Percentiles rank a stretch among this genome's conserved stretches.
These are phyloP conservation scores for Fraxinus velutina DNA, from an alignment of 305 asterid species.

Conservation along the genomic window DNA sequence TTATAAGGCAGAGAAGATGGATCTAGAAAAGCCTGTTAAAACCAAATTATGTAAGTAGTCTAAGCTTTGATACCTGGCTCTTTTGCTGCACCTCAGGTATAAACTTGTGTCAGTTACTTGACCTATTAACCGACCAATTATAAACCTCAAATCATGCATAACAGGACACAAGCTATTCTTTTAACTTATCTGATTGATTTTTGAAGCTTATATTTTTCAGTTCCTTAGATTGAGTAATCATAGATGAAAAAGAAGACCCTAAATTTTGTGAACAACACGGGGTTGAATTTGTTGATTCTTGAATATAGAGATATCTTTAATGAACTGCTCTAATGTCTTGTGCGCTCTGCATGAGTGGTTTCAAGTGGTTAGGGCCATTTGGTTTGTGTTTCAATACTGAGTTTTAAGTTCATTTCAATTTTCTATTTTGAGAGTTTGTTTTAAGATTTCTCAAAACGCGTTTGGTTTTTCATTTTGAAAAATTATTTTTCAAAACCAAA, in stretches of 20 bases:
- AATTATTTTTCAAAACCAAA: background rate
- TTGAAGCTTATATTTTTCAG: background rate
- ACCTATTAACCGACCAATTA: background rate
- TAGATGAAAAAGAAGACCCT: background rate
- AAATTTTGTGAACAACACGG: background rate
- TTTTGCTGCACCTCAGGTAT: background rate
- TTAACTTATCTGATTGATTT: background rate
- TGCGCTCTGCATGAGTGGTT: background rate
- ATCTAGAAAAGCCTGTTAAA: background rate
- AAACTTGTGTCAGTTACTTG: background rate
- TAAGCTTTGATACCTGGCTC: background rate
- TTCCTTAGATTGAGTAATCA: background rate
- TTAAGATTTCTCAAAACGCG: no score
- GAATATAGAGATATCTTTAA: background rate
- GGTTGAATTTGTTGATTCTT: background rate
- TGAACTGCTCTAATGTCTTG: background rate
- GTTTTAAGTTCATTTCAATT: background rate
- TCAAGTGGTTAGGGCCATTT: background rate
- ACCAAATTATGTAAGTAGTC: background rate
- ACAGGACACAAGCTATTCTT: background rate
- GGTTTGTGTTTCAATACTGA: background rate
- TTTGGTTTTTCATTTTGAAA: background rate
- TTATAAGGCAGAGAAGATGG: background rate
- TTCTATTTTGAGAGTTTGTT: background rate
- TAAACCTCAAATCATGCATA: background rate